phyloP scores from a whole-genome alignment of 352 stramenopile species.

The Pythium scleroteichum region DNA sequence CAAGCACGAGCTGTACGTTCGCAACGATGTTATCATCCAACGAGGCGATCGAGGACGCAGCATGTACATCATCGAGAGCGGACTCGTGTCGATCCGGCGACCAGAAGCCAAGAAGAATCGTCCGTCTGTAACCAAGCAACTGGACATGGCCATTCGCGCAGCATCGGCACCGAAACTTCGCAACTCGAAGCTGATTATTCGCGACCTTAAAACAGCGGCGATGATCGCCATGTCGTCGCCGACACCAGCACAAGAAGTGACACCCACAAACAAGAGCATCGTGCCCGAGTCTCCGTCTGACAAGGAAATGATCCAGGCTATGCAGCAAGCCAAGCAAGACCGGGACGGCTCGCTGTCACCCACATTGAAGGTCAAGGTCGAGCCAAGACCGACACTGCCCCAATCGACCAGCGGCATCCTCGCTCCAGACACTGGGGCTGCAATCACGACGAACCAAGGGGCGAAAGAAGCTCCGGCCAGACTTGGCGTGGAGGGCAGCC shows the following conservation, averaged over 20 bases:
- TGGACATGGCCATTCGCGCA: not conserved
- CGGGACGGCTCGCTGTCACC: not conserved
- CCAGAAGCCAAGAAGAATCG: constrained; percentile 7
- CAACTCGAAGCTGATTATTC: constrained; percentile 12
- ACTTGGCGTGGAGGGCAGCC: not conserved
- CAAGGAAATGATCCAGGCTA: constrained; percentile 9
- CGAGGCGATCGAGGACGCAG: constrained; percentile 40
- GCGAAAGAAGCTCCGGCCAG: constrained; percentile 4
- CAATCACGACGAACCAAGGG: not conserved
- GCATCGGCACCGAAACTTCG: not conserved
- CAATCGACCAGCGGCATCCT: constrained; percentile 16
- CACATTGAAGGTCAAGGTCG: constrained; percentile 13
- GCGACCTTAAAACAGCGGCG: constrained; percentile 14
- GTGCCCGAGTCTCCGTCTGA: constrained; percentile 6
- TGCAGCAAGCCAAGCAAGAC: not conserved
- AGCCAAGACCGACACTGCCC: constrained; percentile 4
- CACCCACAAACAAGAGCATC: not conserved
- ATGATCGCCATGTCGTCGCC: not conserved
- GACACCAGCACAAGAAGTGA: not conserved
- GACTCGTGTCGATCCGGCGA: constrained; percentile 58
- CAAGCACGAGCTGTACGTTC: constrained; percentile 48
- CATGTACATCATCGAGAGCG: constrained; percentile 58
- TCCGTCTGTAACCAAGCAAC: not conserved
- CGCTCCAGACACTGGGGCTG: constrained; percentile 3
- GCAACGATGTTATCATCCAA: constrained; percentile 52